Evolutionary conservation across 192 early-diverging fungal genomes (phyloP), one percentile per base, ranked within the genome.

Genomic region (Cetraspora pellucida): DNA sequence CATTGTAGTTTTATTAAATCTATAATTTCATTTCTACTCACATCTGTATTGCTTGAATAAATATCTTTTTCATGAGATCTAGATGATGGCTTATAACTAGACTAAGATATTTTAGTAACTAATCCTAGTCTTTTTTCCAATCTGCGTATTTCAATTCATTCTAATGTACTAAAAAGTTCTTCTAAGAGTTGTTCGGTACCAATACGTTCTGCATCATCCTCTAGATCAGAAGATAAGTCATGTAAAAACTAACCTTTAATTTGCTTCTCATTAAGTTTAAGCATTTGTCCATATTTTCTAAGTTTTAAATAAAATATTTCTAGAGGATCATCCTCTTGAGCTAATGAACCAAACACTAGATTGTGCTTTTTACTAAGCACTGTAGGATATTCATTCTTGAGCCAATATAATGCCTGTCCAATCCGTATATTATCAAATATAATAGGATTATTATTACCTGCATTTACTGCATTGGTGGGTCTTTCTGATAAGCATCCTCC

Each of bases 361-460:
- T 49, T 49, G 46, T 13, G 13, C 13, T 49, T 49, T 13, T 49
- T 13, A 13, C 46, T 49, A 49, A 49, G 46, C 13, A 49, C 46
- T 10, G 46, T 49, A 49, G 46, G 46, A 49, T 49, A 49, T 13
- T 49, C 46, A 49, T 49, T 49, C 13, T 49, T 49, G 13, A 49
- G 13, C 46, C 46, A 49, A 49, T 49, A 49, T 49, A 49, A 49
- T 49, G 46, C 46, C 13, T 49, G 46, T 10, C 46, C 46, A 13
- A 49, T 49, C 13, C 19, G 19, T 6, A 49, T 49, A 49, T 49
- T 13, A 49, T 6, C 46, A 49, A 60, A 60, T 60, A 60, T 19
- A 10, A 60, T 60, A 60, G 58, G 58, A 19, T 60, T 60, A 60
- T n/a, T 28, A 60, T 60, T 60, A 25, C 58, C 58, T 8, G 19